Conservation (phyloP, 345 rosid genomes). For the Eucalyptus cladocalyx region DNA sequence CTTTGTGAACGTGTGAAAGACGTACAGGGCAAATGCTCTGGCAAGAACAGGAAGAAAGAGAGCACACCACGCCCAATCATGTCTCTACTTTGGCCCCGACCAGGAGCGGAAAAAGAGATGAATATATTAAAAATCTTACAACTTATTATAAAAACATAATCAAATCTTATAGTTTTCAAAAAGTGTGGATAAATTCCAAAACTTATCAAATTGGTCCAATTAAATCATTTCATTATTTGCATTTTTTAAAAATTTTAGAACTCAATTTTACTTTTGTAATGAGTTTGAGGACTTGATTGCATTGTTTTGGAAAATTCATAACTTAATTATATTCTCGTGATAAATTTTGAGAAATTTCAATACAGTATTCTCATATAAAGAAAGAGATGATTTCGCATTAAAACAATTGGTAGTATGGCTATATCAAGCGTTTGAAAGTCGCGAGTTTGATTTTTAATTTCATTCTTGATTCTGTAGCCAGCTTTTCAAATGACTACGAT, state of each 20-base stretch:
- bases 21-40: neutral
- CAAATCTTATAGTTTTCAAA: too few species aligned
- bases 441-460: neutral
- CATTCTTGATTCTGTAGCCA: accelerated
- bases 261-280: too few species aligned
- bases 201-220: too few species aligned
- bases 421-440: neutral
- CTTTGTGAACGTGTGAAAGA: neutral
- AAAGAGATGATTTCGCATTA: neutral
- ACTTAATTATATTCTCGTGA: accelerated
- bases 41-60: neutral
- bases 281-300: accelerated
- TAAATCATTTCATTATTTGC: too few species aligned
- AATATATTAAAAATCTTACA: too few species aligned
- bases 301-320: accelerated
- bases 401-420: neutral
- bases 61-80: neutral
- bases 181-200: too few species aligned
- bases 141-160: too few species aligned
- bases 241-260: too few species aligned
- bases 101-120: too few species aligned
- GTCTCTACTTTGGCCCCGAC: neutral
- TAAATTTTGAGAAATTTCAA: too few species aligned
- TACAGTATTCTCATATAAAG: accelerated
- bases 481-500: too few species aligned